Base-by-base conservation (phyloP, 148 eudicot species). In the Camellia japonica region DNA sequence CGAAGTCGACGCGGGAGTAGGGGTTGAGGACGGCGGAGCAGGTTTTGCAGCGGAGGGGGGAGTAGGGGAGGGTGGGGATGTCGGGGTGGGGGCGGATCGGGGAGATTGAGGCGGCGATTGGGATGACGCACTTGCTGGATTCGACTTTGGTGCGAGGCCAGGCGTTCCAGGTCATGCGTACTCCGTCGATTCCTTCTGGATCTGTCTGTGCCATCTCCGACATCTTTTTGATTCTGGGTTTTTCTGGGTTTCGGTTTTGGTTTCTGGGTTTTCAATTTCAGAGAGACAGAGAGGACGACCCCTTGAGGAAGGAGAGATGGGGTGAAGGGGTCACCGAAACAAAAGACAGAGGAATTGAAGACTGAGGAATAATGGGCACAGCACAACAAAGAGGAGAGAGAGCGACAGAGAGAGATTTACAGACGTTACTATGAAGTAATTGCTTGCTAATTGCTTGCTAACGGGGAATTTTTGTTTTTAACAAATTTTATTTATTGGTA, bases 141-240 rank as follows among this genome's bases (percentile, higher is more conserved):
- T 95, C 99, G 0, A 95, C 94, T 60, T 95, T 95, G 5, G 99
- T 88, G 8, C 94, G 88, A 0, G 99, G 99, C 99, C 99, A 95
- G 0, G 81, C 77, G 71, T 93, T 90, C 97, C 97, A 95, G 2
- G 97, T 85, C 95, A 93, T 90, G 0, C 97, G 86, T 0, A 95
- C 93, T 5, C 93, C 93, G 74, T 95, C 99, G 71, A 92, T 91
- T 12, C 97, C 97, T 54, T 93, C 99, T 4, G 92, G 92, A 83
- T 94, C 97, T 44, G 86, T 72, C 46, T 77, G 80, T 2, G 88
- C 90, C 90, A 90, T 89, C 81, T 92, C 97, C 69, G 89, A 78
- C 86, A 91, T 89, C 83, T 64, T 64, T 11, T 64, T 20, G 3
- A 3, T 20, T 60, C 16, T 4, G 2, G 68, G 41, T 23, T 19